phyloP scores from a whole-genome alignment of 129 eudicot genomes.

The Tanacetum coccineum region DNA sequence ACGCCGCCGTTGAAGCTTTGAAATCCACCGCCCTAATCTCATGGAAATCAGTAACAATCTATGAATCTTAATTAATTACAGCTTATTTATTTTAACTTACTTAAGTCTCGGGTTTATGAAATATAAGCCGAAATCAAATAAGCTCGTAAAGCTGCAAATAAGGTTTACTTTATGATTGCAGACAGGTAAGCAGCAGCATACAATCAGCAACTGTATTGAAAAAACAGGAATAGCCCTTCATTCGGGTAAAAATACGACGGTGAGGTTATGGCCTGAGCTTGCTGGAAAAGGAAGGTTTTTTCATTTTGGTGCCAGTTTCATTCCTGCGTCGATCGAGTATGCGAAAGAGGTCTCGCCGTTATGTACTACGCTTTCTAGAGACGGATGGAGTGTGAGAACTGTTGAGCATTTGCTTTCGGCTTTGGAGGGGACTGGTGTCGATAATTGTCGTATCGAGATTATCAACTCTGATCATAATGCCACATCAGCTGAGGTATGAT shows the following conservation, averaged over 20 bases:
- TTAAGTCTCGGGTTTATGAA: neutral
- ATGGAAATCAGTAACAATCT: conserved; percentile 49
- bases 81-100: too few species aligned
- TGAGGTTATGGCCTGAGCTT: conserved; percentile 66
- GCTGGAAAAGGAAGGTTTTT: conserved; percentile 76
- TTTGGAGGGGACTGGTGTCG: conserved; percentile 79
- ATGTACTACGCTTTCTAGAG: conserved; percentile 65
- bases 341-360: conserved; percentile 54
- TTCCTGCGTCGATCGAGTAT: conserved; percentile 64
- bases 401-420: conserved; percentile 96
- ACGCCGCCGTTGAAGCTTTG: conserved; percentile 42
- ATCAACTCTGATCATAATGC: conserved; percentile 17
- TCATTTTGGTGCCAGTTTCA: conserved; percentile 38
- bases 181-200: conserved; percentile 83
- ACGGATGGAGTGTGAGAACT: conserved; percentile 52
- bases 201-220: conserved; percentile 55
- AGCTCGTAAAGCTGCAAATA: neutral
- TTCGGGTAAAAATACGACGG: conserved; percentile 56
- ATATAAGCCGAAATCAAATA: too few species aligned
- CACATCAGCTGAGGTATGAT: conserved; percentile 53
- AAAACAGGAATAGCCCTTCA: conserved; percentile 72
- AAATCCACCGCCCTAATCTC: conserved; percentile 46
- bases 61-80: too few species aligned
- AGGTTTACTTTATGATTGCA: conserved; percentile 23
- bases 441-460: conserved; percentile 72